Evolutionary conservation across 352 stramenopile species (phyloP), one percentile per base, ranked within the genome.

Genomic region (Saprolegnia diclina): DNA sequence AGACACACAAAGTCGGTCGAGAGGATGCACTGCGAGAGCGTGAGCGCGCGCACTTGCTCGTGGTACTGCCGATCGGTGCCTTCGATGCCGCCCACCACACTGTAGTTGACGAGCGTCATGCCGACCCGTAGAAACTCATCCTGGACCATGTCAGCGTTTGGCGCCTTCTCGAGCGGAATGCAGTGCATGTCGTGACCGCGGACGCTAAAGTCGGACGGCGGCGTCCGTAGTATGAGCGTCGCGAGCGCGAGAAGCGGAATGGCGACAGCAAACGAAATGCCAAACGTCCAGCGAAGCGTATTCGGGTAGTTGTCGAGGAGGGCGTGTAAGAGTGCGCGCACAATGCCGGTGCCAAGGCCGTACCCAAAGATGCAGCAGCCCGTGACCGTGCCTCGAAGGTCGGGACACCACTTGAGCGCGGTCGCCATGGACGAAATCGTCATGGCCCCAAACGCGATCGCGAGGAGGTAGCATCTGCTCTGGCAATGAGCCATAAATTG

Each of bases 1-100:
- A 72, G 22, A 29, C n/a, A 72, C 4, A 72, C 5, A 24, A 72
- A 72, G 52, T 72, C 65, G 19, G 57, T 56, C 21, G 65, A 72
- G 32, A 72, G 37, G 26, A 72, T 66, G 44, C 65, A 72, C 38
- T 65, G 48, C 0, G 42, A 5, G 4, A 72, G 22, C 1, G n/a
- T 56, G 0, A 72, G n/a, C 7, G 55, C 45, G 11, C 56, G 68
- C 6, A 69, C 63, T 62, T 69, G 63, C 22, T 57, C 22, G 29
- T 61, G 54, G 45, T 69, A 69, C n/a, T 62, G 35, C 6, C 29
- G 26, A 21, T 69, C 63, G 13, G 63, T 69, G 11, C 45, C 50
- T 4, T 57, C 45, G 1, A 42, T 18, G 18, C 32, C 53, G 16
- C 5, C 16, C 1, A 19, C 52, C 11, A 14, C 19, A 9, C 13